phyloP scores from a whole-genome alignment of 192 early-diverging fungal species.

The Coemansia sp. region DNA sequence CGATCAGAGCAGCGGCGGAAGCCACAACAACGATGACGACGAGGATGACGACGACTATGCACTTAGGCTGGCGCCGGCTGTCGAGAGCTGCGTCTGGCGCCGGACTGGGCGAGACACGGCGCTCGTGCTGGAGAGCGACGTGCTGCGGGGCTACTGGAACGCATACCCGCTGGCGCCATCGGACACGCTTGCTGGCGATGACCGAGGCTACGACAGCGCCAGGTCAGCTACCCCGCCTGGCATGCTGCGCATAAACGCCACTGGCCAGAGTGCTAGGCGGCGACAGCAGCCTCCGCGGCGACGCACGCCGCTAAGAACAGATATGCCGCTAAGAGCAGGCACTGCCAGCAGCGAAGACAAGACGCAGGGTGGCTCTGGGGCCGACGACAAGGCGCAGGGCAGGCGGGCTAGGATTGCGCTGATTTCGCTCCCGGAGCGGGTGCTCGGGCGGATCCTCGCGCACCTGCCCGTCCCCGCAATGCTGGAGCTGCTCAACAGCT shows the following conservation, averaged over 20 bases:
- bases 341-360: not conserved
- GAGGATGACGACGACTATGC: not conserved
- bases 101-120: not conserved
- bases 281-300: slow-evolving; percentile 10
- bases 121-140: slow-evolving; percentile 39
- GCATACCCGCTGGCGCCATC: not conserved
- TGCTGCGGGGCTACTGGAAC: slow-evolving; percentile 35
- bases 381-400: not conserved
- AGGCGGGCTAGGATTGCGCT: slow-evolving; percentile 9
- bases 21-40: not conserved
- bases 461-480: slow-evolving; percentile 26
- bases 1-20: not conserved
- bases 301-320: slow-evolving; percentile 9
- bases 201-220: not conserved
- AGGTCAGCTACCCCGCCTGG: slow-evolving; percentile 24
- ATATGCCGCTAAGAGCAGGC: too few relatives aligned
- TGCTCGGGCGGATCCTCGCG: slow-evolving; percentile 24
- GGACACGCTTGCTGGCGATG: not conserved
- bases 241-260: slow-evolving; percentile 22
- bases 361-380: too few relatives aligned
- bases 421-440: slow-evolving; percentile 24
- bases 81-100: not conserved
- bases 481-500: slow-evolving; percentile 35
- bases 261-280: not conserved
- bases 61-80: not conserved